These are phyloP conservation scores for thale cress (Arabidopsis thaliana) DNA, from an alignment of 345 rosid species.

Conservation along the genomic window DNA sequence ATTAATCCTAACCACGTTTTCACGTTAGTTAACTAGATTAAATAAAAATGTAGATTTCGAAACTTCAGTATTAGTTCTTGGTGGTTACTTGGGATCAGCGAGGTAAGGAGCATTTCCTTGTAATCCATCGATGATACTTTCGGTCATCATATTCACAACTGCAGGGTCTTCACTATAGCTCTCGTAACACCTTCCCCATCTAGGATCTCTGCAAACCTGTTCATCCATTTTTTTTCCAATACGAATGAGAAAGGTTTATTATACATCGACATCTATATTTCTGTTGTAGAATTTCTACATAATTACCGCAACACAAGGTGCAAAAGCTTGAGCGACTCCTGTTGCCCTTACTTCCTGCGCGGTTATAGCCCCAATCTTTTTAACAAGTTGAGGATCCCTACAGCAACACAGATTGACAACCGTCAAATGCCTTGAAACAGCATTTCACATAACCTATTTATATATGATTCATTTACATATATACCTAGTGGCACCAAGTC, in stretches of 20 bases:
- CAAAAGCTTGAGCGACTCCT: constrained; percentile 76
- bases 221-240: not conserved
- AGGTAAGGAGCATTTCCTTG: constrained; percentile 82
- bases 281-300: not conserved
- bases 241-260: not conserved
- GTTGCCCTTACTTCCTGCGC: constrained; percentile 92
- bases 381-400: constrained; percentile 83
- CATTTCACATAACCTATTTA: not conserved
- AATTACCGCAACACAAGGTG: constrained; percentile 89
- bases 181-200: constrained; percentile 98
- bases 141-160: constrained; percentile 75
- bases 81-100: constrained; percentile 36
- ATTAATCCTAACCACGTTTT: constrained; percentile 54
- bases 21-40: constrained; percentile 17
- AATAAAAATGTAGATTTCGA: not conserved
- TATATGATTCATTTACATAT: not conserved
- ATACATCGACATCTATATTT: not conserved
- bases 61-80: not conserved
- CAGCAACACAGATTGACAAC: constrained; percentile 3
- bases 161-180: constrained; percentile 86
- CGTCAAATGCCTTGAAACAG: not conserved
- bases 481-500: constrained; percentile 84
- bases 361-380: constrained; percentile 86
- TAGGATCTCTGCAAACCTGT: constrained; percentile 94
- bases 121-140: constrained; percentile 70